These are phyloP conservation scores for Saccharomyces eubayanus DNA, from an alignment of 805 yeast species.

Conservation along the genomic window DNA sequence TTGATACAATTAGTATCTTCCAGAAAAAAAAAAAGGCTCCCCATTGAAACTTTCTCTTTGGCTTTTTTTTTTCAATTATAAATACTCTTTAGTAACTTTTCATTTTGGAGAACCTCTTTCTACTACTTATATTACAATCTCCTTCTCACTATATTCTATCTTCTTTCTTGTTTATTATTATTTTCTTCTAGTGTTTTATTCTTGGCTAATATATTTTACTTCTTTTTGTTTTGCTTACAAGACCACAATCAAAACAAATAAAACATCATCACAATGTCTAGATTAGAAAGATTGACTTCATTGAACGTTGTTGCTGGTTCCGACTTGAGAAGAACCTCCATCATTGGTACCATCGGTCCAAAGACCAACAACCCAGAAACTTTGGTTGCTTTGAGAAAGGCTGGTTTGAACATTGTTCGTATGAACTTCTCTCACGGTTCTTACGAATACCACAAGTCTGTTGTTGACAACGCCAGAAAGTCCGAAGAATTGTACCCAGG, in stretches of 20 bases:
- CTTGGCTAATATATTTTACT: background rate
- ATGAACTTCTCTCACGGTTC: slow-evolving; percentile 99
- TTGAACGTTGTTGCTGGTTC: slow-evolving; percentile 74
- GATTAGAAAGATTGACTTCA: slow-evolving; percentile 74
- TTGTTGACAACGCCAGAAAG: slow-evolving; percentile 91
- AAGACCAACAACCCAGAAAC: slow-evolving; percentile 87
- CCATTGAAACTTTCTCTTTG: background rate
- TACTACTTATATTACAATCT: background rate
- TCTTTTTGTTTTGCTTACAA: background rate
- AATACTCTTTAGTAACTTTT: background rate
- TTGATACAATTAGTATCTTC: background rate
- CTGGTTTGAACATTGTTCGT: slow-evolving; percentile 95
- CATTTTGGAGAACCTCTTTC: background rate
- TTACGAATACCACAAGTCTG: slow-evolving; percentile 94
- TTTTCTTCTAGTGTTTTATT: background rate
- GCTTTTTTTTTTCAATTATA: background rate
- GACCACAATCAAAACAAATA: background rate
- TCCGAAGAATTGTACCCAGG: slow-evolving; percentile 87
- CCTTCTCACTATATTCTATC: background rate
- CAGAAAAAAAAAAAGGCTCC: background rate
- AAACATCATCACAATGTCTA: slow-evolving; percentile 35
- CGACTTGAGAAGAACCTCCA: slow-evolving; percentile 85
- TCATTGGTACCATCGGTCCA: slow-evolving; percentile 98
- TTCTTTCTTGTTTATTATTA: background rate
- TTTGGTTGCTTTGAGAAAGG: slow-evolving; percentile 82